Percentiles rank a stretch among this genome's conserved stretches.
Conservation (phyloP, 1,284 basidiomycete species). For the Anthracocystis panici-leucophaei region DNA sequence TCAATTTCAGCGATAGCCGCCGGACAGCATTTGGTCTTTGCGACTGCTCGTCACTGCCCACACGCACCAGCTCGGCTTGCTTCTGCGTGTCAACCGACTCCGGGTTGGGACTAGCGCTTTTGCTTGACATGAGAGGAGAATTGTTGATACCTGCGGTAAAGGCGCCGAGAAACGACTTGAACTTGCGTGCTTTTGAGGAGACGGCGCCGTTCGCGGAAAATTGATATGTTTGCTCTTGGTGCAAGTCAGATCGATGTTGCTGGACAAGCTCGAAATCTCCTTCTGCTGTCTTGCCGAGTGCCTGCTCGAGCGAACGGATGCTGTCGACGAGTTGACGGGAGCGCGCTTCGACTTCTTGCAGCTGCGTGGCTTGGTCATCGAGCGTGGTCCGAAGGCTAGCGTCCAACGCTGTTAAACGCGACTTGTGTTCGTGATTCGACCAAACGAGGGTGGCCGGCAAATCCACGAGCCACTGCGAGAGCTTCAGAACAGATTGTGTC, state of each 20-base stretch:
- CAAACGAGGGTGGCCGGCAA: conserved; percentile 11
- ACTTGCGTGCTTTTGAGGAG: conserved; percentile 32
- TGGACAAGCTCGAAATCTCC: conserved; percentile 17
- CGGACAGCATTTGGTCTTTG: conserved; percentile 7
- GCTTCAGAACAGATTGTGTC: conserved; percentile 29
- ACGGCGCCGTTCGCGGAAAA: conserved; percentile 11
- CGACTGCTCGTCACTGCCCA: neutral
- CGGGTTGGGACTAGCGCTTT: neutral
- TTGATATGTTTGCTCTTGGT: conserved; percentile 7
- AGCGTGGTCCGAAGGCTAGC: conserved; percentile 15
- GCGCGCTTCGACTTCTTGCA: conserved; percentile 15
- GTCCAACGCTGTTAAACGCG: conserved; percentile 9
- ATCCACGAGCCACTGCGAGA: conserved; percentile 41
- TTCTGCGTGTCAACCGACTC: conserved; percentile 6
- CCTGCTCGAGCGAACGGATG: conserved; percentile 19
- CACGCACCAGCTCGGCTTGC: conserved; percentile 2
- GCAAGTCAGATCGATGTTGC: conserved; percentile 18
- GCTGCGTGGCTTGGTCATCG: conserved; percentile 10
- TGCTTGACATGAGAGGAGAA: conserved; percentile 22
- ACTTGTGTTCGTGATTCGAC: conserved; percentile 1
- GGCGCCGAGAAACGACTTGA: conserved; percentile 41
- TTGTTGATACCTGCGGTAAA: conserved; percentile 29
- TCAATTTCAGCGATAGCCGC: conserved; percentile 30
- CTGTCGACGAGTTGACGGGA: conserved; percentile 22
- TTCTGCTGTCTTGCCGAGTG: conserved; percentile 19